Evolutionary conservation across 2,329 filamentous ascomycete genomes (phyloP).

Genomic region (Colletotrichum simmondsii): DNA sequence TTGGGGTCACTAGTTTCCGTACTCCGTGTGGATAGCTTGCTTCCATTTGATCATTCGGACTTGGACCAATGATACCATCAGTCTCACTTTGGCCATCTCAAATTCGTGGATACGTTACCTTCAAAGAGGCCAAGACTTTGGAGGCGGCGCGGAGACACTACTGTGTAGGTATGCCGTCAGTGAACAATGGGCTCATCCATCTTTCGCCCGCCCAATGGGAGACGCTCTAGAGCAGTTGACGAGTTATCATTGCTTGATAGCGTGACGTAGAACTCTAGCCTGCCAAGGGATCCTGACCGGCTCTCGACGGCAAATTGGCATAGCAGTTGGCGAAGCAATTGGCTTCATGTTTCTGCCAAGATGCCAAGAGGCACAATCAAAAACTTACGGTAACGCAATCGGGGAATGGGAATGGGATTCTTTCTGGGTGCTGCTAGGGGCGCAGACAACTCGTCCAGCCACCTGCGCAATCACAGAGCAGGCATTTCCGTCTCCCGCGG

Average conservation of each 20-base stretch:
- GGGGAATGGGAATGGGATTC: slow-evolving; percentile 11
- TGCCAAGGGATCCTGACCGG: slow-evolving; percentile 2
- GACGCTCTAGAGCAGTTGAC: not conserved
- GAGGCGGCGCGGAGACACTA: not conserved
- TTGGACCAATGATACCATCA: not conserved
- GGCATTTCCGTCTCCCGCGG: too few species aligned
- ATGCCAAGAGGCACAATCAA: slow-evolving; percentile 19
- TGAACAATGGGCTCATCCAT: not conserved
- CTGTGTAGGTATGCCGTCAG: not conserved
- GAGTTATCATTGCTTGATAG: slow-evolving; percentile 19
- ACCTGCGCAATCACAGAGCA: not conserved
- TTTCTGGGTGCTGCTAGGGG: not conserved
- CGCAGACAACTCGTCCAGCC: not conserved
- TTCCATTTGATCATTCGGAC: not conserved
- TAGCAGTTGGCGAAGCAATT: slow-evolving; percentile 19
- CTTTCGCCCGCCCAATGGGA: slow-evolving; percentile 16
- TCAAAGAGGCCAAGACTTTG: not conserved
- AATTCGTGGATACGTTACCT: not conserved
- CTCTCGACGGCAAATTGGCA: not conserved
- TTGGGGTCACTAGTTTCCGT: not conserved
- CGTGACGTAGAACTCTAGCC: slow-evolving; percentile 5
- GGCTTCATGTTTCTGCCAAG: slow-evolving; percentile 24
- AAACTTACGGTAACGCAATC: slow-evolving; percentile 29
- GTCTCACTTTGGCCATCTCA: not conserved
- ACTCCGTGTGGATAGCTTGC: not conserved